Evolutionary conservation across 179 eudicot genomes (phyloP).

Genomic region (Gypsophila paniculata): DNA sequence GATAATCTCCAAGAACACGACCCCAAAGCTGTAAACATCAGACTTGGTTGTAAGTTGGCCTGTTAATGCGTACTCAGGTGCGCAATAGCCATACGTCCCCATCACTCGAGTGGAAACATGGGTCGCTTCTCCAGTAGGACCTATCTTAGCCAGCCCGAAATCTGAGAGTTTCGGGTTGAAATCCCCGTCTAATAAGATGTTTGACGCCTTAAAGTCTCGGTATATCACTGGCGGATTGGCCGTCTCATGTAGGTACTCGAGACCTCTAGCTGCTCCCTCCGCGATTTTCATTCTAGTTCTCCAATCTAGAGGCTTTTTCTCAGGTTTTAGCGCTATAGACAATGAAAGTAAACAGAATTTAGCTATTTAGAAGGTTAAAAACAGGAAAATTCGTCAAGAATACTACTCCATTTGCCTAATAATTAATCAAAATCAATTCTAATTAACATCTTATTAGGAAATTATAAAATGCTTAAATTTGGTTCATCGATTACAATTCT

Average conservation of each 20-base stretch:
- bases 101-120: constrained; percentile 67
- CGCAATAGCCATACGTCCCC: constrained; percentile 89
- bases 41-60: constrained; percentile 65
- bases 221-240: constrained; percentile 72
- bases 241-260: constrained; percentile 73
- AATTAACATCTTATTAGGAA: too few species aligned
- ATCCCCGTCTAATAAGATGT: constrained; percentile 50
- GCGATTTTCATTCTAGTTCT: constrained; percentile 70
- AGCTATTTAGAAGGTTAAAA: background rate
- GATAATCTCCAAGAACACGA: constrained; percentile 73
- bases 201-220: constrained; percentile 75
- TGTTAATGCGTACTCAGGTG: constrained; percentile 75
- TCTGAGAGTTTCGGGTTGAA: constrained; percentile 71
- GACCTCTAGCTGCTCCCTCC: constrained; percentile 75
- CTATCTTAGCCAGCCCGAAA: constrained; percentile 73
- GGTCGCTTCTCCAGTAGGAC: constrained; percentile 58
- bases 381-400: too few species aligned
- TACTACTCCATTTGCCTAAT: too few species aligned
- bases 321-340: too few species aligned
- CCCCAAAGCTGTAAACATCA: constrained; percentile 79
- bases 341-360: too few species aligned
- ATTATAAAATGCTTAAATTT: too few species aligned
- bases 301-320: constrained; percentile 61
- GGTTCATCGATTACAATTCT: too few species aligned
- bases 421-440: too few species aligned